Conservation (phyloP, 176 grass and related monocot genomes). For the sorghum (Sorghum bicolor) region DNA sequence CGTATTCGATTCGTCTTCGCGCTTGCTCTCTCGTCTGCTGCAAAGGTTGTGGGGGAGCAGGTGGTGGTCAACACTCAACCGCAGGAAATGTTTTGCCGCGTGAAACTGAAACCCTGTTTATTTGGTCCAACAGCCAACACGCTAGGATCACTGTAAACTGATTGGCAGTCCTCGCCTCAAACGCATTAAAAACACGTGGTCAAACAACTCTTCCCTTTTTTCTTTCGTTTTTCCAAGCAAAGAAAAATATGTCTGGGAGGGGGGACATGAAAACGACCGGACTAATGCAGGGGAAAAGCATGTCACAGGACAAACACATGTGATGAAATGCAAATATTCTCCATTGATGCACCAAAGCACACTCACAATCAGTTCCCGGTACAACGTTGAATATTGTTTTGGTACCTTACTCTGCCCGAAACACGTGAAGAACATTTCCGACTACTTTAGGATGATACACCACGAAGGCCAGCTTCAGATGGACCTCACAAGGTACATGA, state of each 20-base stretch:
- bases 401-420: background rate
- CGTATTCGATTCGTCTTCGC: background rate
- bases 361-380: background rate
- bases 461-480: background rate
- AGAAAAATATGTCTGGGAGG: background rate
- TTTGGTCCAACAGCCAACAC: constrained; percentile 22
- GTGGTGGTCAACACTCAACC: constrained; percentile 47
- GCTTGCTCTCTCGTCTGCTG: background rate
- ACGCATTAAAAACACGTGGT: background rate
- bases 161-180: background rate
- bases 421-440: constrained; percentile 36
- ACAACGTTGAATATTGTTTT: background rate
- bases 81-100: constrained; percentile 39
- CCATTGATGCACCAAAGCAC: background rate
- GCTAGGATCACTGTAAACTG: background rate
- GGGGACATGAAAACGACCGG: background rate
- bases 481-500: constrained; percentile 12
- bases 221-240: background rate
- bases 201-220: background rate
- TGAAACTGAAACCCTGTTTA: constrained; percentile 17
- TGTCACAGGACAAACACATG: background rate
- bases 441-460: background rate
- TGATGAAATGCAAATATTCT: constrained; percentile 2
- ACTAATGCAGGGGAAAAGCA: no score
- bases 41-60: background rate